A percentile compares a stretch with the other conserved stretches of the same genome.
Evolutionary conservation across 495 filamentous ascomycete genomes (phyloP).

Genomic region (Astrothelium subdiscretum): DNA sequence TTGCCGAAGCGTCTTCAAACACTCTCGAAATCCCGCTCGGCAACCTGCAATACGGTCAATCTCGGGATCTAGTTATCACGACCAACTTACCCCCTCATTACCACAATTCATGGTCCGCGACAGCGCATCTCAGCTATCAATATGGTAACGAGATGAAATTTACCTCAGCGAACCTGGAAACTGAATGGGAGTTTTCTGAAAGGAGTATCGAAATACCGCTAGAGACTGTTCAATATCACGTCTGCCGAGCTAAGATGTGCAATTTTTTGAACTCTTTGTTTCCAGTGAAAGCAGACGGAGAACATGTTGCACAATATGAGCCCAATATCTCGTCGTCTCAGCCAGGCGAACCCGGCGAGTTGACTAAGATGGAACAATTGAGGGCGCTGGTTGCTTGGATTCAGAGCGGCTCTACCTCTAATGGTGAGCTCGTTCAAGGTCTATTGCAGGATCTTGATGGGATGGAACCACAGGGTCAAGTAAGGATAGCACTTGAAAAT

Average conservation of each 20-base stretch:
- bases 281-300: neutral
- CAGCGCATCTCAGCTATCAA: neutral
- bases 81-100: neutral
- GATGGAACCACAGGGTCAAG: neutral
- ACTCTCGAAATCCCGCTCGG: neutral
- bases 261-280: neutral
- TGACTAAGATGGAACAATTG: neutral
- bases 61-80: slow-evolving; percentile 2
- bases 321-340: neutral
- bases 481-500: neutral
- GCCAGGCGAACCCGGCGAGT: neutral
- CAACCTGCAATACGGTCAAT: slow-evolving; percentile 6
- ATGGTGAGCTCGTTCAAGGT: neutral
- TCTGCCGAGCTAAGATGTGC: neutral
- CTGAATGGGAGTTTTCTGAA: neutral
- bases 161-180: neutral
- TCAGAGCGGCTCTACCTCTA: neutral
- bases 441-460: slow-evolving; percentile 1
- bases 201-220: neutral
- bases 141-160: neutral
- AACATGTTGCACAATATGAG: neutral
- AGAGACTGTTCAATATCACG: neutral
- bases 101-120: neutral
- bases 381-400: neutral
- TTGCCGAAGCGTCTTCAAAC: neutral